Conservation (phyloP, 768 basidiomycete species). For the Amanita thiersii region DNA sequence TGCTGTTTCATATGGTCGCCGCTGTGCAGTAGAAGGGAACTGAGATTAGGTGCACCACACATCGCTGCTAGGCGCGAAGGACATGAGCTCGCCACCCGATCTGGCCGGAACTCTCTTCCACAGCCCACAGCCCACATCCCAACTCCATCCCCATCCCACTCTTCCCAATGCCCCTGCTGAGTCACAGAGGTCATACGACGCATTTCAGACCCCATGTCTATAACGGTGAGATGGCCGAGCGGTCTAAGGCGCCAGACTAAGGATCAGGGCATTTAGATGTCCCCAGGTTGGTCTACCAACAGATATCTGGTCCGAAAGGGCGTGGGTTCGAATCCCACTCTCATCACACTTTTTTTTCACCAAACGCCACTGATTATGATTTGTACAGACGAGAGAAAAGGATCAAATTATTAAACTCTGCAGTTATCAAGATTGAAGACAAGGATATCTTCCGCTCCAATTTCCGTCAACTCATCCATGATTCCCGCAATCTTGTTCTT, state of each 20-base stretch:
- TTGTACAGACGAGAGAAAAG: no score
- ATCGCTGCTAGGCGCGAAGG: no score
- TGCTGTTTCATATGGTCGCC: no score
- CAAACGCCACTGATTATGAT: no score
- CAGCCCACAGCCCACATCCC: no score
- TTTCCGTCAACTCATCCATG: conserved; percentile 80
- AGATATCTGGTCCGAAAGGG: conserved; percentile 18
- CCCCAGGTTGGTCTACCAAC: no score
- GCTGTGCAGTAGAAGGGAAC: no score
- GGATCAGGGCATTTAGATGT: conserved; percentile 18
- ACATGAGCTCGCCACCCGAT: no score
- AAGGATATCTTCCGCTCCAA: conserved; percentile 88
- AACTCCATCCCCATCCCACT: no score
- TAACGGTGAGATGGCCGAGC: conserved; percentile 62
- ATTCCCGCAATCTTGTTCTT: conserved; percentile 69
- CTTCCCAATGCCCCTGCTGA: neutral
- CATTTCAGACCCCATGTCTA: no score
- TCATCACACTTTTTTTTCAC: conserved; percentile 25
- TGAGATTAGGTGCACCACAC: no score
- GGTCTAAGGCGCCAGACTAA: conserved; percentile 74
- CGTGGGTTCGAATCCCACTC: conserved; percentile 58
- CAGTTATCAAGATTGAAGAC: conserved; percentile 91
- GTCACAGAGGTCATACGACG: neutral
- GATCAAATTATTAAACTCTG: conserved; percentile 51
- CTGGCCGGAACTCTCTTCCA: no score